Conservation (phyloP, 2,329 filamentous ascomycete species). For the Monilinia vaccinii-corymbosi region DNA sequence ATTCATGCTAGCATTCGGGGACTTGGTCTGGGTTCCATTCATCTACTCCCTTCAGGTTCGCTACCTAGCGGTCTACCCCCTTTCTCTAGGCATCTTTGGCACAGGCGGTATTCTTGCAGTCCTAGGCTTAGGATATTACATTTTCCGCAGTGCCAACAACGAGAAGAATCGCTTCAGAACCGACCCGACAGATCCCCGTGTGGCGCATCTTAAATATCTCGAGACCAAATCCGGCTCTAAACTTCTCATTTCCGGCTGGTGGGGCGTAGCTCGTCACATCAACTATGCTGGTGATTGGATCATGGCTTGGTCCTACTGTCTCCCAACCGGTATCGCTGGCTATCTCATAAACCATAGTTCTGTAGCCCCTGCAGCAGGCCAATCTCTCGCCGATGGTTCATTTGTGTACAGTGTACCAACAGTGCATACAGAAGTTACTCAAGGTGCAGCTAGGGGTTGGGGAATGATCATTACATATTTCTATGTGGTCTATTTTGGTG, state of each 20-base stretch:
- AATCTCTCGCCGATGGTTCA: slow-evolving; percentile 39
- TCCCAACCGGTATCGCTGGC: slow-evolving; percentile 78
- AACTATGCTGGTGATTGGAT: slow-evolving; percentile 96
- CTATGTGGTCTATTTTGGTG: slow-evolving; percentile 84
- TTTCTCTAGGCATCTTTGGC: slow-evolving; percentile 63
- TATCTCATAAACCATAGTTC: slow-evolving; percentile 56
- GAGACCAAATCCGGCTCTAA: slow-evolving; percentile 74
- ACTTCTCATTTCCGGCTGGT: slow-evolving; percentile 82
- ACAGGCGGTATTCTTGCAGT: slow-evolving; percentile 56
- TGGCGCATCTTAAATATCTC: slow-evolving; percentile 77
- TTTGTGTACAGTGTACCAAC: slow-evolving; percentile 41
- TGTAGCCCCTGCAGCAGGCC: slow-evolving; percentile 41
- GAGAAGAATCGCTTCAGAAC: slow-evolving; percentile 93
- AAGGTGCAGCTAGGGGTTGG: slow-evolving; percentile 68
- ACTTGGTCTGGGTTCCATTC: slow-evolving; percentile 89
- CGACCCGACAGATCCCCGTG: slow-evolving; percentile 69
- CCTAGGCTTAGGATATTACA: slow-evolving; percentile 67
- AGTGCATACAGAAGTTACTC: slow-evolving; percentile 57
- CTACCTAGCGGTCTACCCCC: slow-evolving; percentile 75
- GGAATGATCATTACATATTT: slow-evolving; percentile 89
- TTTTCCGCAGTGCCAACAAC: slow-evolving; percentile 90
- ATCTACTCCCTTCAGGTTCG: slow-evolving; percentile 76
- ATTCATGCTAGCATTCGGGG: slow-evolving; percentile 89
- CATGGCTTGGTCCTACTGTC: slow-evolving; percentile 81
- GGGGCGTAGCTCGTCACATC: slow-evolving; percentile 85